These are phyloP conservation scores for Backusella circina DNA, from an alignment of 192 early-diverging fungal genomes.

Conservation along the genomic window DNA sequence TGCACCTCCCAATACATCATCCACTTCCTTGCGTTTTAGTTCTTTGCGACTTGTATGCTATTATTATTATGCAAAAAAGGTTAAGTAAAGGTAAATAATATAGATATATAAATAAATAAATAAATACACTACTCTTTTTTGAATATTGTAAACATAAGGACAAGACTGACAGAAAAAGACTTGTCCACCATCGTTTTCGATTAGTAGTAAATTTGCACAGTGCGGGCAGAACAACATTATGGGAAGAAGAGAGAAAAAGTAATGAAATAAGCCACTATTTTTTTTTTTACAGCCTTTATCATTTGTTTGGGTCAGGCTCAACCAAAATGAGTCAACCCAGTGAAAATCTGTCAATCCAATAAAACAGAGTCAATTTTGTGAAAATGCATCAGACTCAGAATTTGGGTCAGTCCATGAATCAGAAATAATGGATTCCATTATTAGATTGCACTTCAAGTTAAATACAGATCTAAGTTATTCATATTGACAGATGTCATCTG, in stretches of 20 bases:
- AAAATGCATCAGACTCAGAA: no score
- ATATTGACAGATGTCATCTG: no score
- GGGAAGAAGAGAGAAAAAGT: not conserved
- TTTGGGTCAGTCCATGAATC: no score
- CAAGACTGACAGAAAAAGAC: conserved; percentile 82
- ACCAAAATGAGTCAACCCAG: no score
- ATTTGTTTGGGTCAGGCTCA: no score
- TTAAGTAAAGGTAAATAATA: not conserved
- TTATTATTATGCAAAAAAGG: not conserved
- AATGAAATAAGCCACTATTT: not conserved
- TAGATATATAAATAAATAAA: not conserved
- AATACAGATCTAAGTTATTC: no score
- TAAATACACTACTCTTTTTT: conserved; percentile 41
- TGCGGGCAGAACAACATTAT: conserved; percentile 87
- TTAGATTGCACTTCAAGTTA: no score
- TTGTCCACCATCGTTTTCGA: conserved; percentile 63
- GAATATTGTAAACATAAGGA: conserved; percentile 78
- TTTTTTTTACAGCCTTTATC: no score
- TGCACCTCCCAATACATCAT: conserved; percentile 91
- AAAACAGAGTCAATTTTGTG: no score
- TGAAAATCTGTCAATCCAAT: no score
- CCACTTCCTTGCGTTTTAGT: conserved; percentile 80
- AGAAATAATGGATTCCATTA: no score
- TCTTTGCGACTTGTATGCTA: conserved; percentile 58
- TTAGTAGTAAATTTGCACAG: conserved; percentile 82